Conservation (phyloP, 306 rosid genomes). For the Spatholobus suberectus region DNA sequence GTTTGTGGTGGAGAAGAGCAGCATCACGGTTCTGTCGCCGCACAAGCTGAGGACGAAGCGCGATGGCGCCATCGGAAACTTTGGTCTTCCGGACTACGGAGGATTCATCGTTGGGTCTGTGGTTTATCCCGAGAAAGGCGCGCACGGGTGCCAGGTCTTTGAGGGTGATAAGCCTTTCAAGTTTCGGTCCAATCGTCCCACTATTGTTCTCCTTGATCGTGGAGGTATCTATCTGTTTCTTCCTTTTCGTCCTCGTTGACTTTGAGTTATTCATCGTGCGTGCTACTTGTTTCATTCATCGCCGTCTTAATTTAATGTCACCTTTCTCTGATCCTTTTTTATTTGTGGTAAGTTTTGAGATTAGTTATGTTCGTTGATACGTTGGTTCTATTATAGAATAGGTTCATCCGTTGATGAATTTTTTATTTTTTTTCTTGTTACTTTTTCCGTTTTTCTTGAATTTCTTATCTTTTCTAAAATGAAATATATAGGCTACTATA, state of each 20-base stretch:
- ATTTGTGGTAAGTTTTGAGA: neutral
- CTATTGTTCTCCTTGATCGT: slow-evolving; percentile 80
- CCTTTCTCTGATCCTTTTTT: neutral
- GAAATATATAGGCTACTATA: neutral
- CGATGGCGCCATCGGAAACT: slow-evolving; percentile 83
- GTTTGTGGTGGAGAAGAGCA: slow-evolving; percentile 88
- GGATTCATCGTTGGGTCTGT: slow-evolving; percentile 78
- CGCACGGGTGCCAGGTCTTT: slow-evolving; percentile 67
- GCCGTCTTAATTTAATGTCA: neutral
- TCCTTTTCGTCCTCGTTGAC: slow-evolving; percentile 31
- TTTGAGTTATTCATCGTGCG: neutral
- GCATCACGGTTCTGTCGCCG: slow-evolving; percentile 73
- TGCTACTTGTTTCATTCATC: neutral
- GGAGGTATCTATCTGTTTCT: slow-evolving; percentile 62
- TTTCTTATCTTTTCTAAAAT: neutral
- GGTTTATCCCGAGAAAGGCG: slow-evolving; percentile 61
- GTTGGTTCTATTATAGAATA: neutral
- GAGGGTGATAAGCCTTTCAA: slow-evolving; percentile 80
- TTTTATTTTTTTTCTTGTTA: neutral
- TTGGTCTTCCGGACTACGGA: slow-evolving; percentile 93
- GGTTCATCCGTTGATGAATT: neutral
- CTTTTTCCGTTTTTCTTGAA: neutral
- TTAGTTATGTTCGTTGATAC: neutral
- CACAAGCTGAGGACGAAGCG: slow-evolving; percentile 46
- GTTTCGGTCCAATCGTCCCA: slow-evolving; percentile 50